Percentiles rank a stretch among this genome's conserved stretches.
These are phyloP conservation scores for Lecanicillium sp. DNA, from an alignment of 2,329 filamentous ascomycete genomes.

Conservation along the genomic window DNA sequence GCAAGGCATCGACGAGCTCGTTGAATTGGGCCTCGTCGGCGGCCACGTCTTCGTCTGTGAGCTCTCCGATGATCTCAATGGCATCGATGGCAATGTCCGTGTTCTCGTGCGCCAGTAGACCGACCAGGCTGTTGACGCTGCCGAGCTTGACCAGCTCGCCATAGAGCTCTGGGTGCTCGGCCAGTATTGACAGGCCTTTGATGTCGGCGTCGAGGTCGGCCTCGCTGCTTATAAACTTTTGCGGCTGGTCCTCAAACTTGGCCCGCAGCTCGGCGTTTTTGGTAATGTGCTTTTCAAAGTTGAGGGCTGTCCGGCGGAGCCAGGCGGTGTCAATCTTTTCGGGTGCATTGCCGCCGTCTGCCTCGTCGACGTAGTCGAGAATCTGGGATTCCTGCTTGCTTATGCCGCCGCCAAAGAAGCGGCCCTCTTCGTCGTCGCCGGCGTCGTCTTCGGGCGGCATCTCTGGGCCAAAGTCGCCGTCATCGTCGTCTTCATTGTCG, in stretches of 20 bases:
- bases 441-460: slow-evolving; percentile 36
- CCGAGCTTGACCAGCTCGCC: slow-evolving; percentile 70
- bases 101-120: slow-evolving; percentile 86
- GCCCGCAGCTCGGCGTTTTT: slow-evolving; percentile 87
- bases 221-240: slow-evolving; percentile 78
- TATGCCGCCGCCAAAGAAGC: slow-evolving; percentile 92
- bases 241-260: slow-evolving; percentile 71
- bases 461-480: slow-evolving; percentile 39
- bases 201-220: slow-evolving; percentile 86
- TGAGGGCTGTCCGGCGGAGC: slow-evolving; percentile 72
- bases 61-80: slow-evolving; percentile 80
- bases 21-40: slow-evolving; percentile 78
- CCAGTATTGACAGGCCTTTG: slow-evolving; percentile 76
- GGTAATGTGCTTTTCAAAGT: slow-evolving; percentile 83
- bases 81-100: slow-evolving; percentile 92
- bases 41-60: slow-evolving; percentile 88
- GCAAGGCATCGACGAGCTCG: slow-evolving; percentile 57
- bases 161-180: slow-evolving; percentile 81
- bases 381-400: slow-evolving; percentile 73
- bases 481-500: slow-evolving; percentile 42
- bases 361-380: slow-evolving; percentile 74
- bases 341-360: slow-evolving; percentile 30
- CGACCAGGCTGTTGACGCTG: slow-evolving; percentile 65
- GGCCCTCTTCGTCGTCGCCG: slow-evolving; percentile 77
- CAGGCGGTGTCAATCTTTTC: slow-evolving; percentile 80